A percentile compares a stretch with the other conserved stretches of the same genome.
Conservation (phyloP, 768 basidiomycete species). For the Agrocybe chaxingu region DNA sequence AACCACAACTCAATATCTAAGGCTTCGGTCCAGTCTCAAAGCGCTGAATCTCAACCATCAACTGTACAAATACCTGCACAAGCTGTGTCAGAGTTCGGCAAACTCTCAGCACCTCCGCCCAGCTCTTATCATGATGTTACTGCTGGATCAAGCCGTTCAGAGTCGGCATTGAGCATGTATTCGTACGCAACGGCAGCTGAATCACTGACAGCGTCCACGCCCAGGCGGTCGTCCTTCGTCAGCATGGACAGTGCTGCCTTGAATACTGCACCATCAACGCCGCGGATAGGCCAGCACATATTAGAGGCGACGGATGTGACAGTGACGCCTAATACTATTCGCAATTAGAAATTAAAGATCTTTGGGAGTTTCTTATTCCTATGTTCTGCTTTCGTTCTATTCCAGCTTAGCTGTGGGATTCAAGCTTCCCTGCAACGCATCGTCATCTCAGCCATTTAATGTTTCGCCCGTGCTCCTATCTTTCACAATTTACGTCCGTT, state of each 20-base stretch:
- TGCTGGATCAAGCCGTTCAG: slow-evolving; percentile 14
- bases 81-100: slow-evolving; percentile 13
- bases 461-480: no score
- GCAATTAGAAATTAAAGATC: no score
- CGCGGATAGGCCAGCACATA: slow-evolving; percentile 12
- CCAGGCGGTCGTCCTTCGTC: not conserved
- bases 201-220: slow-evolving; percentile 17
- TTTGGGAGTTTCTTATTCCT: no score
- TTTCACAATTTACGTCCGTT: no score
- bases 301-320: slow-evolving; percentile 19
- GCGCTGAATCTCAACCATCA: not conserved
- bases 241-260: not conserved
- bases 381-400: no score
- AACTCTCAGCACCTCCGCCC: slow-evolving; percentile 8
- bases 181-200: slow-evolving; percentile 33
- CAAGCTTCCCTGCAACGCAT: no score
- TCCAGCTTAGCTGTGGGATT: no score
- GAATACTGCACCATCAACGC: slow-evolving; percentile 13
- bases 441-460: no score
- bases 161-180: slow-evolving; percentile 21
- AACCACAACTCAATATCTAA: not conserved
- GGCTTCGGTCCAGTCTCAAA: not conserved
- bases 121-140: slow-evolving; percentile 16
- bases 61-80: not conserved
- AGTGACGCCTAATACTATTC: not conserved